Base-by-base conservation (phyloP, 2,329 filamentous ascomycete species). In the Exophiala spinifera region DNA sequence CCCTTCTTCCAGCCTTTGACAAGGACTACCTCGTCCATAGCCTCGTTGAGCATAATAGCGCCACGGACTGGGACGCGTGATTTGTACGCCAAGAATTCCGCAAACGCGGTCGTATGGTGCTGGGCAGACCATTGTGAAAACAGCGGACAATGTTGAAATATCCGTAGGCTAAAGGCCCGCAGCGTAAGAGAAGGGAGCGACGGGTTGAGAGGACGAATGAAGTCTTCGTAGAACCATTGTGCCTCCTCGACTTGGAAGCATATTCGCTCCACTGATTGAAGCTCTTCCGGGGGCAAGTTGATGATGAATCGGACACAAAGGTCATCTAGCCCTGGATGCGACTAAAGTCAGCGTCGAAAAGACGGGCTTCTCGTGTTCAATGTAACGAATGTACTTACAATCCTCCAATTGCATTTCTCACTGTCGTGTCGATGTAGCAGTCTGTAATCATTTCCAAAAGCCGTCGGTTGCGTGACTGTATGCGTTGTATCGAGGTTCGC, bases 151-250 rank as follows among this genome's bases (percentile, higher is more conserved):
- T 96, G 92, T 64, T 91, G 86, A 70, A 97, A 96, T 65, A 99
- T 95, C 64, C 87, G 84, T 56, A 95, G 79, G 65, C 89, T 92
- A 73, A 99, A 99, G 48, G 80, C 85, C 63, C 89, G 86, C 31
- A 99, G 80, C 43, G 85, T 84, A 79, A 97, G 87, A 51, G 88
- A 91, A 3, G 94, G 94, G 10, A 99, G 80, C 36, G 81, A 81
- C 49, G 91, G 86, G 72, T 96, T 88, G 61, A 94, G 79, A 36
- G 92, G 91, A 45, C 94, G 89, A 70, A 99, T 90, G 70, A 99
- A 99, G 74, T 99, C 94, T 78, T 99, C 94, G 82, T 99, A 99
- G 74, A 95, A 99, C 94, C 94, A 99, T 84, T 99, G 95, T 65
- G 94, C 94, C 74, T 99, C 95, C 74, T 99, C 94, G 64, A 99